Evolutionary conservation across 306 rosid genomes (phyloP).

Genomic region (Dalbergia oliveri): DNA sequence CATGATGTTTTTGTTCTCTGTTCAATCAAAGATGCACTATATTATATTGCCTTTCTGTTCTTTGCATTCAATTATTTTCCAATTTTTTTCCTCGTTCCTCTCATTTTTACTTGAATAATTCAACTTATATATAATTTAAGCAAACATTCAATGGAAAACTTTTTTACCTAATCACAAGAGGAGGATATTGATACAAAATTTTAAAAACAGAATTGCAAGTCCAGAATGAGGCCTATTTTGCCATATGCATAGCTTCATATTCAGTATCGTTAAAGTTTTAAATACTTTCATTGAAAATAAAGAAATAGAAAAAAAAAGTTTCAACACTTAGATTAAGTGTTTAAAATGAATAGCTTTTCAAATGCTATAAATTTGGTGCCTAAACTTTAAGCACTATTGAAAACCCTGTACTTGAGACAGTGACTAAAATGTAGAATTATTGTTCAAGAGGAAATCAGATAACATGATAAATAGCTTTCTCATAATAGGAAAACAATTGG

Average conservation of each 20-base stretch:
- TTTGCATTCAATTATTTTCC: not conserved
- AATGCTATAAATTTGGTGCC: constrained; percentile 36
- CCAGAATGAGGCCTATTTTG: constrained; percentile 21
- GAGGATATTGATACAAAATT: not conserved
- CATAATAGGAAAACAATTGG: constrained; percentile 38
- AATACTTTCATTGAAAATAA: not conserved
- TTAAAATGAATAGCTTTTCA: constrained; percentile 33
- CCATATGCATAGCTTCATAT: constrained; percentile 21
- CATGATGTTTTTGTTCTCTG: not conserved
- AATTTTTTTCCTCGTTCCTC: not conserved
- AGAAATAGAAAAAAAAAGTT: not conserved
- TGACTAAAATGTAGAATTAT: constrained; percentile 10
- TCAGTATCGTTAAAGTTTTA: not conserved
- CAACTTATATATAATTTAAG: constrained; percentile 16
- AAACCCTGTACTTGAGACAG: constrained; percentile 36
- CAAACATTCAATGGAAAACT: constrained; percentile 6
- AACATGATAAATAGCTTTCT: constrained; percentile 38
- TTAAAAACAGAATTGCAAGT: not conserved
- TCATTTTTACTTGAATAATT: not conserved
- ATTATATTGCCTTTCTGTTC: not conserved
- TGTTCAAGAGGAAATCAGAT: constrained; percentile 36
- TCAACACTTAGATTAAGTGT: not conserved
- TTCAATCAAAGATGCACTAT: constrained; percentile 18
- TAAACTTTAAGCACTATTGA: constrained; percentile 20
- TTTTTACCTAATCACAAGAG: not conserved